Base-by-base conservation (phyloP, 345 rosid genomes). In the Acer saccharum region DNA sequence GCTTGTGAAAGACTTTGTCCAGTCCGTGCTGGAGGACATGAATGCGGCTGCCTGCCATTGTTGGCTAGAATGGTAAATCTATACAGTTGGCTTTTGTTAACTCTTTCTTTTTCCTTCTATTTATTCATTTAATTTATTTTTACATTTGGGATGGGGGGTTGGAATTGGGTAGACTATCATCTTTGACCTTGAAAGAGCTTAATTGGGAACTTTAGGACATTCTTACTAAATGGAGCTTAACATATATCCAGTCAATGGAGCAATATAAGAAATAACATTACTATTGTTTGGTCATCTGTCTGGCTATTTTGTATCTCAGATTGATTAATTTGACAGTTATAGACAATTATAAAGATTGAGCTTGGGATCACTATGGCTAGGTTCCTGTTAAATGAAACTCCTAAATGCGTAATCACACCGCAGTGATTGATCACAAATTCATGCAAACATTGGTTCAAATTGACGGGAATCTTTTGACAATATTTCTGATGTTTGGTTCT, bases 1-100 rank as follows among this genome's bases (percentile, higher is more conserved):
- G 98, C 98, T 58, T 91, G 90, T 75, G 91, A 92, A 86, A 92
- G 97, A 80, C 89, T 96, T 75, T 96, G 99, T 84, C 99, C 99
- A 68, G 87, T 96, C 77, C 89, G 97, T 84, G 98, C 95, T 76
- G 92, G 85, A 16, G 97, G 97, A 10, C 97, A 93, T 75, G 91
- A 91, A 71, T 96, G 99, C 84, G 99, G 97, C 67, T 95, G 99
- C 89, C 84, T 93, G 77, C 81, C 87, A 0, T 69, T 86, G 83
- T 88, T 89, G 76, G 83, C 94, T 6, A 91, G 92, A 88, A 86
- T 90, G 97, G 99, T 95, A 89, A 62, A 67, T 48, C 11, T 23
- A 54, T 74, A 27, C 68, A 23, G n/a, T n/a, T 64, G 5, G 21
- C 25, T 73, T 61, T 43, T 67, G 7, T 39, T 65, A 61, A 35